Evolutionary conservation across 345 rosid species (phyloP).

Genomic region (Carallia pectinifolia): DNA sequence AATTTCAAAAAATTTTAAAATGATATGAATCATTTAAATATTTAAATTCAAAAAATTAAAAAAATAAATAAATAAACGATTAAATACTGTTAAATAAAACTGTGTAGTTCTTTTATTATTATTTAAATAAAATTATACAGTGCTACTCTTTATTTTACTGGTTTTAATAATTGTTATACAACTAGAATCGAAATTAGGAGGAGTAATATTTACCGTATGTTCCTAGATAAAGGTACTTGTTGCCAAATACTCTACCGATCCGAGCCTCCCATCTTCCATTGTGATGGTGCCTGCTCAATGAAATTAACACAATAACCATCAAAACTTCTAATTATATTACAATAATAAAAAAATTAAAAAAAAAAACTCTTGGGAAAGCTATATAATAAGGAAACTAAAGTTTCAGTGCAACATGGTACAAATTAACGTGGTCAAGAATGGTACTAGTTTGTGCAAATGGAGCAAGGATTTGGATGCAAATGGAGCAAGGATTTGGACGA

Average conservation of each 20-base stretch:
- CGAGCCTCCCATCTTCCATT: conserved; percentile 88
- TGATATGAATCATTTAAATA: too few species aligned
- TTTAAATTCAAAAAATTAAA: too few species aligned
- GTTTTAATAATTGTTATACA: not conserved
- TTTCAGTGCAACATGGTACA: not conserved
- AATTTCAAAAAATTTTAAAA: too few species aligned
- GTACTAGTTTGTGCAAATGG: not conserved
- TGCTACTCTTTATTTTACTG: too few species aligned
- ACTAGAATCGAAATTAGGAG: not conserved
- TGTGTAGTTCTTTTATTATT: too few species aligned
- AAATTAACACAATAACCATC: not conserved
- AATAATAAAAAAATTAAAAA: too few species aligned
- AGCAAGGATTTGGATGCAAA: not conserved
- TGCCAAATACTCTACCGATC: conserved; percentile 77
- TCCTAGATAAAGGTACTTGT: conserved; percentile 69
- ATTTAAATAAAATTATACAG: too few species aligned
- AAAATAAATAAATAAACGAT: too few species aligned
- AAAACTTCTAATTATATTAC: too few species aligned
- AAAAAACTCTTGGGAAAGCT: too few species aligned
- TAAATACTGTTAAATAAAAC: too few species aligned
- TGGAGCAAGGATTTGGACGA: not conserved
- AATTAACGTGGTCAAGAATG: not conserved
- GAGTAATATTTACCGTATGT: conserved; percentile 43
- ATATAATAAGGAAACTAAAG: not conserved
- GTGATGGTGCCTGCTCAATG: conserved; percentile 54